Conservation (phyloP, 2,329 filamentous ascomycete genomes). For the Nemania diffusa region DNA sequence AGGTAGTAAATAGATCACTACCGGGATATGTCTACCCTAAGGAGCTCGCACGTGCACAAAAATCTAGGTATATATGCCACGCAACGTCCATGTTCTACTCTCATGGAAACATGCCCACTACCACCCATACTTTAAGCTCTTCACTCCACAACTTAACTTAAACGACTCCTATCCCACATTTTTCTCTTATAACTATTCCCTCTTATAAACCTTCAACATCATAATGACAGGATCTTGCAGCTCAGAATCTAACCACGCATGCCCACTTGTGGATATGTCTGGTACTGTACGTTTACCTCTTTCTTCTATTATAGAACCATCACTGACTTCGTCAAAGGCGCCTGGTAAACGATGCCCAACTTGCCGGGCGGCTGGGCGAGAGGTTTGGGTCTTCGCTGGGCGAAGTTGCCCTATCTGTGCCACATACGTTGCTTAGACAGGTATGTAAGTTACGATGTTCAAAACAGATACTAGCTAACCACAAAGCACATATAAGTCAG, state of each 20-base stretch:
- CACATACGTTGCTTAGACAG: conserved; percentile 38
- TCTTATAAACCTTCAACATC: conserved; percentile 7
- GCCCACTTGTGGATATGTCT: conserved; percentile 34
- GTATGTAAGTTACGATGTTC: neutral
- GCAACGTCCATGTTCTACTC: neutral
- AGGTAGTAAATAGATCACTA: no score
- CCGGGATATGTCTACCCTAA: no score
- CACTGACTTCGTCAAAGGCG: conserved; percentile 34
- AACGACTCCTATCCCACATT: neutral
- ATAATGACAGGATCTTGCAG: conserved; percentile 33
- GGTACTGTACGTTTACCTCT: conserved; percentile 29
- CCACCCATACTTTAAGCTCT: neutral
- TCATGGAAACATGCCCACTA: neutral
- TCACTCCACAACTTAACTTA: no score
- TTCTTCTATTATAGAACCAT: neutral
- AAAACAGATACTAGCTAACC: neutral
- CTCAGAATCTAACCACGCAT: conserved; percentile 13
- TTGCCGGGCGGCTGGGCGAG: conserved; percentile 33
- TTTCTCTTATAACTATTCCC: neutral
- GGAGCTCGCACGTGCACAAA: neutral
- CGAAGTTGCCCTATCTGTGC: conserved; percentile 42
- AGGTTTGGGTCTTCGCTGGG: conserved; percentile 42
- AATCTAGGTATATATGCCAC: conserved; percentile 28
- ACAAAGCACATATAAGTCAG: neutral
- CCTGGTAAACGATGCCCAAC: conserved; percentile 42